A percentile compares a stretch with the other conserved stretches of the same genome.
These are phyloP conservation scores for Crepidotus variabilis DNA, from an alignment of 768 basidiomycete species.

Conservation along the genomic window DNA sequence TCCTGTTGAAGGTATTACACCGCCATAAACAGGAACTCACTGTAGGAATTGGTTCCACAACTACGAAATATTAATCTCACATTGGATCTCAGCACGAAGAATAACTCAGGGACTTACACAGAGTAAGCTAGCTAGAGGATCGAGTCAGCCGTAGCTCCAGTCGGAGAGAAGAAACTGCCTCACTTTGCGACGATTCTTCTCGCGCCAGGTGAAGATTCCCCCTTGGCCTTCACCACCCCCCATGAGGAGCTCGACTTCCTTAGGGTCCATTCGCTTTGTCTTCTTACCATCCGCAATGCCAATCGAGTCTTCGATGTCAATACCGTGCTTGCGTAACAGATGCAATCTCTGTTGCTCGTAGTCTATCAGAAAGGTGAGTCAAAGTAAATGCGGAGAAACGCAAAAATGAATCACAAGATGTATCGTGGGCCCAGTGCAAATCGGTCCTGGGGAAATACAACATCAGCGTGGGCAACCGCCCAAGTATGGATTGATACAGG, in stretches of 20 bases:
- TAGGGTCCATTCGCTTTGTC: slow-evolving; percentile 76
- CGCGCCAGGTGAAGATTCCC: slow-evolving; percentile 93
- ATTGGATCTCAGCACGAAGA: slow-evolving; percentile 9
- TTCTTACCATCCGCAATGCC: slow-evolving; percentile 62
- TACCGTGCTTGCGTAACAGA: slow-evolving; percentile 87
- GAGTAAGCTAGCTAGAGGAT: slow-evolving; percentile 74
- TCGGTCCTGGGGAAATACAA: slow-evolving; percentile 56
- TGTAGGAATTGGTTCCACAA: slow-evolving; percentile 84
- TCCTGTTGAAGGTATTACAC: slow-evolving; percentile 16
- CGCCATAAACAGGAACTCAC: slow-evolving; percentile 41
- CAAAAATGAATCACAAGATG: slow-evolving; percentile 56
- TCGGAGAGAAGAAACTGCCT: slow-evolving; percentile 13
- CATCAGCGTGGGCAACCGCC: slow-evolving; percentile 5
- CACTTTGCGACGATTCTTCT: slow-evolving; percentile 89
- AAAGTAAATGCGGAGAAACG: slow-evolving; percentile 10
- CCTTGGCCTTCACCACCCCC: slow-evolving; percentile 76
- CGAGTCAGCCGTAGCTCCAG: slow-evolving; percentile 17
- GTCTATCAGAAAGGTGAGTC: slow-evolving; percentile 44
- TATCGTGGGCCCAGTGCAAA: slow-evolving; percentile 97
- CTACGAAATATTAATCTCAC: slow-evolving; percentile 35
- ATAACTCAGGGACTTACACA: slow-evolving; percentile 51
- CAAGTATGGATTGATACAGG: slow-evolving; percentile 16
- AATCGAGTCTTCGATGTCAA: slow-evolving; percentile 84
- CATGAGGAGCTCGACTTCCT: slow-evolving; percentile 82
- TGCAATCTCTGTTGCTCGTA: slow-evolving; percentile 92